These are phyloP conservation scores for Oryza nivara DNA, from an alignment of 176 grass and related monocot genomes.

Conservation along the genomic window DNA sequence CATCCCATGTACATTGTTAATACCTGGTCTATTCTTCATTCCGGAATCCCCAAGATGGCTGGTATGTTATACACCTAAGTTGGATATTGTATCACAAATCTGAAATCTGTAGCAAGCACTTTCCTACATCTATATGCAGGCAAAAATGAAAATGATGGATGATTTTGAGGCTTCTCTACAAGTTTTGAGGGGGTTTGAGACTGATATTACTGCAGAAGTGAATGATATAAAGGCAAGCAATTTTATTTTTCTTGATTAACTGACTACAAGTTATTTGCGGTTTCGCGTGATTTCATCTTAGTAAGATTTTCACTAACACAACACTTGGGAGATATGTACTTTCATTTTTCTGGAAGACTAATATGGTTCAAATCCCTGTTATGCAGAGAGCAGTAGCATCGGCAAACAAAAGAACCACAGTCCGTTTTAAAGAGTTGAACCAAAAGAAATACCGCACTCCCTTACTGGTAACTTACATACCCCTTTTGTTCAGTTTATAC, in stretches of 20 bases:
- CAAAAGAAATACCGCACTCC: slow-evolving; percentile 80
- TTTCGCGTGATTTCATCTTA: neutral
- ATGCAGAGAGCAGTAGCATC: slow-evolving; percentile 79
- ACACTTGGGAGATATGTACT: neutral
- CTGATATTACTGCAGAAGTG: slow-evolving; percentile 80
- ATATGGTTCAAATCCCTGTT: neutral
- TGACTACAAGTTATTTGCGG: neutral
- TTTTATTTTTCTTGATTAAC: slow-evolving; percentile 15
- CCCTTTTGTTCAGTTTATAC: neutral
- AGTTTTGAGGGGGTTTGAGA: slow-evolving; percentile 97
- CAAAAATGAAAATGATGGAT: slow-evolving; percentile 89
- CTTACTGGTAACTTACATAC: slow-evolving; percentile 59
- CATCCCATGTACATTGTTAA: slow-evolving; percentile 80
- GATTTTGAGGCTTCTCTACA: slow-evolving; percentile 90
- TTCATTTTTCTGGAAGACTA: slow-evolving; percentile 1
- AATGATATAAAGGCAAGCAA: slow-evolving; percentile 83
- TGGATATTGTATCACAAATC: neutral
- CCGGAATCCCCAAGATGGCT: slow-evolving; percentile 98
- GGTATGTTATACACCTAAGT: slow-evolving; percentile 50
- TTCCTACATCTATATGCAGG: slow-evolving; percentile 45
- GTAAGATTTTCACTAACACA: neutral
- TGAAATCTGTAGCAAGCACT: slow-evolving; percentile 14
- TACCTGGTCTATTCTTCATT: slow-evolving; percentile 94
- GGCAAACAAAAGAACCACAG: slow-evolving; percentile 71
- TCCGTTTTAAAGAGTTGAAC: slow-evolving; percentile 82